Conservation (phyloP, 2,329 filamentous ascomycete genomes). For the Trichoderma sp. region DNA sequence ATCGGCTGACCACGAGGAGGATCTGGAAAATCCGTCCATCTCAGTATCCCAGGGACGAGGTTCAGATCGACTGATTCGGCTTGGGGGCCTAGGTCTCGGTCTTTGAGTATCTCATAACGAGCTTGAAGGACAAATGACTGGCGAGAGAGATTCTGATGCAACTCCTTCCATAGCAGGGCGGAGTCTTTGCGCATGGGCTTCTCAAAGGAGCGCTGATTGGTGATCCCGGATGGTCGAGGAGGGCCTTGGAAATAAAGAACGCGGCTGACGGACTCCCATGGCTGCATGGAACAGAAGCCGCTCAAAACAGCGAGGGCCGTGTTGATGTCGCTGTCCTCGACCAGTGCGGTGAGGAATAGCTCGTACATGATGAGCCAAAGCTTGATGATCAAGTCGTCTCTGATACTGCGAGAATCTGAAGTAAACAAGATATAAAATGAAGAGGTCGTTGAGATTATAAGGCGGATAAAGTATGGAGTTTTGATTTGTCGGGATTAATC, state of each 20-base stretch:
- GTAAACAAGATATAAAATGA: too few species aligned
- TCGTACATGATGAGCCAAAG: constrained; percentile 52
- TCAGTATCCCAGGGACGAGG: constrained; percentile 49
- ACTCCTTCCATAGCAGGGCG: constrained; percentile 51
- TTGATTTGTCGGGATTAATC: neutral
- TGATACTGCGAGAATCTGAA: neutral
- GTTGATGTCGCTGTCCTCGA: constrained; percentile 52
- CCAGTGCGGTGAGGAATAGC: constrained; percentile 58
- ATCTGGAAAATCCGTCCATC: constrained; percentile 64
- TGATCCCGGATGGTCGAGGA: constrained; percentile 48
- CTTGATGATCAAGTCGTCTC: too few species aligned
- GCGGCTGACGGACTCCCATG: constrained; percentile 52
- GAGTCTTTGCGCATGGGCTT: constrained; percentile 43
- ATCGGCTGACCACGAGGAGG: constrained; percentile 50
- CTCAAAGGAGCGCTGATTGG: constrained; percentile 44
- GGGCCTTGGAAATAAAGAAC: constrained; percentile 58
- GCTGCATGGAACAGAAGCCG: constrained; percentile 59
- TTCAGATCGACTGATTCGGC: constrained; percentile 44
- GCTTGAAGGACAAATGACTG: constrained; percentile 60
- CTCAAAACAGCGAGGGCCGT: constrained; percentile 55
- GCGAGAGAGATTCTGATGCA: constrained; percentile 56
- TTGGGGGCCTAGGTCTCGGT: constrained; percentile 48
- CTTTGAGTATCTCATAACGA: constrained; percentile 55
- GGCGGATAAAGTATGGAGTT: too few species aligned
- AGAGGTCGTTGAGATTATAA: neutral